Conservation (phyloP, 371 early-diverging fungal species). For the Cokeromyces recurvatus region DNA sequence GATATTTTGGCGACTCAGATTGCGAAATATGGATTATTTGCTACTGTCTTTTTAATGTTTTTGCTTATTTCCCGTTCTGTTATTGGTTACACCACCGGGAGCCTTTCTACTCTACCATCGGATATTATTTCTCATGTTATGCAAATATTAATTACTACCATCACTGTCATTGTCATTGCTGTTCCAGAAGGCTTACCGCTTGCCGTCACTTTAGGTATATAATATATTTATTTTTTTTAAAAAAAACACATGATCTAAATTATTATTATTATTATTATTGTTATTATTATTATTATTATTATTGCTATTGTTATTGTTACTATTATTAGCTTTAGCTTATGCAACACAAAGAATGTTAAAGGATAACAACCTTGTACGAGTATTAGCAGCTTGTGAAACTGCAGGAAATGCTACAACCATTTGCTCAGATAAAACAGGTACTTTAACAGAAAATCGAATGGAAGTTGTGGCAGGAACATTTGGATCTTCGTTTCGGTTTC, state of each 20-base stretch:
- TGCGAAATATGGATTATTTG: constrained; percentile 61
- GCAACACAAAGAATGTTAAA: constrained; percentile 84
- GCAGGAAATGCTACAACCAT: constrained; percentile 93
- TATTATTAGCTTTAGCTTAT: constrained; percentile 63
- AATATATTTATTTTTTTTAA: too few relatives aligned
- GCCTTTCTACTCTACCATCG: constrained; percentile 15
- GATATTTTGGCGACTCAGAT: constrained; percentile 62
- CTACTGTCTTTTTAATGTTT: constrained; percentile 57
- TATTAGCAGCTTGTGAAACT: constrained; percentile 88
- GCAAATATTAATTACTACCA: constrained; percentile 61
- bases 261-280: too few relatives aligned
- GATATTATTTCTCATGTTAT: constrained; percentile 45
- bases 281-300: neutral
- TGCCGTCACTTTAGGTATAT: constrained; percentile 65
- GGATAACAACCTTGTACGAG: constrained; percentile 88
- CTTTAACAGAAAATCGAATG: constrained; percentile 88
- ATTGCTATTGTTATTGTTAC: neutral
- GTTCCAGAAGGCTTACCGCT: constrained; percentile 82
- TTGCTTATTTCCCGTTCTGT: constrained; percentile 57
- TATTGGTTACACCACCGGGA: constrained; percentile 17
- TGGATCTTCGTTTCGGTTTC: constrained; percentile 43
- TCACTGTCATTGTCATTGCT: constrained; percentile 74
- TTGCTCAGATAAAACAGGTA: constrained; percentile 91
- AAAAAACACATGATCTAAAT: neutral
- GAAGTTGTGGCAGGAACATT: constrained; percentile 72